Conservation (phyloP, 2,329 filamentous ascomycete genomes). For the Cyanodermella asteris region DNA sequence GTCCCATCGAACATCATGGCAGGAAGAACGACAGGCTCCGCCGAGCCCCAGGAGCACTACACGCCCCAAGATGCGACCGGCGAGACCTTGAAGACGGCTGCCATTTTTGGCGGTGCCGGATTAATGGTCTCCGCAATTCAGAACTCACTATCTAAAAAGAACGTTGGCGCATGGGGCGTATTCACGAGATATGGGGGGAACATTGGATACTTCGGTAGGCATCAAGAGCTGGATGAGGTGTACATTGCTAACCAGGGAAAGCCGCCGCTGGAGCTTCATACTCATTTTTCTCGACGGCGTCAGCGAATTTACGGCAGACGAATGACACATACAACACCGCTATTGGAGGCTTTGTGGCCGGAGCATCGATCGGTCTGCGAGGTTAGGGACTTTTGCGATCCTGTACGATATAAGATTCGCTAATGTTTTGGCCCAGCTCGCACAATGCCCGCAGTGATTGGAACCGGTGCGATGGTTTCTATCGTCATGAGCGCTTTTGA, state of each 20-base stretch:
- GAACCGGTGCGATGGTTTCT: slow-evolving; percentile 39
- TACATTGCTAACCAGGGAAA: slow-evolving; percentile 14
- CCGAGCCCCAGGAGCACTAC: no score
- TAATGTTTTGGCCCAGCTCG: slow-evolving; percentile 23
- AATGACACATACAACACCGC: slow-evolving; percentile 57
- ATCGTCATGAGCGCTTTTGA: slow-evolving; percentile 40
- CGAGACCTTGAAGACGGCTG: slow-evolving; percentile 39
- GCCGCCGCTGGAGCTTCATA: slow-evolving; percentile 55
- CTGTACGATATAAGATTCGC: slow-evolving; percentile 2
- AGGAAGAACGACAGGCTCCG: no score
- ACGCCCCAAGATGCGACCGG: slow-evolving; percentile 55
- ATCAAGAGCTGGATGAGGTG: background rate
- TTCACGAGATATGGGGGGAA: slow-evolving; percentile 59
- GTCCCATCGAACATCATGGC: no score
- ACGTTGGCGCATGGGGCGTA: slow-evolving; percentile 59
- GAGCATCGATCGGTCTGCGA: slow-evolving; percentile 47
- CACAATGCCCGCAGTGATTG: slow-evolving; percentile 48
- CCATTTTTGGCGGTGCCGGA: slow-evolving; percentile 45
- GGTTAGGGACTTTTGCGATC: slow-evolving; percentile 31
- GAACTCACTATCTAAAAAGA: slow-evolving; percentile 67
- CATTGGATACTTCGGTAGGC: slow-evolving; percentile 43
- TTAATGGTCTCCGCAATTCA: slow-evolving; percentile 55
- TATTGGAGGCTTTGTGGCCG: slow-evolving; percentile 55
- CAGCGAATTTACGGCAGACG: slow-evolving; percentile 69
- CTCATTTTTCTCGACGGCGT: slow-evolving; percentile 52